Percentiles rank a stretch among this genome's conserved stretches.
These are phyloP conservation scores for Ceratobasidium sp. DNA, from an alignment of 1,284 basidiomycete genomes.

Conservation along the genomic window DNA sequence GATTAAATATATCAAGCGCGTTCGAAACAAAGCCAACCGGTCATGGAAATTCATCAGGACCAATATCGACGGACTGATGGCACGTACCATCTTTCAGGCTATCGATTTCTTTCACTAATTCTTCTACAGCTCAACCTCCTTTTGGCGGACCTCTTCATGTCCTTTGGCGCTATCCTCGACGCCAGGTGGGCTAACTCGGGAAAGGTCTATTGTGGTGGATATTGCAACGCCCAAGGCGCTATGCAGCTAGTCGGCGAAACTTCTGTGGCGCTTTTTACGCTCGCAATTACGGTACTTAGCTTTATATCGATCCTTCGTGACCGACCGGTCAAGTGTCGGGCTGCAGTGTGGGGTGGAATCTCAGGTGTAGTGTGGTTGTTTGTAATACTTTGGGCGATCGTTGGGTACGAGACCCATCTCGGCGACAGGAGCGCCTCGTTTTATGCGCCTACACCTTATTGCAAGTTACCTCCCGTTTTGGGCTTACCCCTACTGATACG, in stretches of 20 bases:
- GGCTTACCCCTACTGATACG: neutral
- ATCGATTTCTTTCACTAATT: too few species aligned
- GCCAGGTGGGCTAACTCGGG: conserved; percentile 9
- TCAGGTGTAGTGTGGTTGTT: neutral
- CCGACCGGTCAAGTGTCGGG: neutral
- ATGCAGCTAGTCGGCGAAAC: conserved; percentile 12
- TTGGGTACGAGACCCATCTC: neutral
- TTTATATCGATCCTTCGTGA: neutral
- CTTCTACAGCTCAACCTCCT: neutral
- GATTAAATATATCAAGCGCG: conserved; percentile 18
- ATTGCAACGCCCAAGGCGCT: conserved; percentile 13
- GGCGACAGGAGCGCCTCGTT: neutral
- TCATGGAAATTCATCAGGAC: conserved; percentile 35
- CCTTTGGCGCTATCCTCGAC: conserved; percentile 10
- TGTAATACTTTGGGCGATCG: neutral
- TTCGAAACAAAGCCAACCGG: neutral
- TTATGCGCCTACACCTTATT: neutral
- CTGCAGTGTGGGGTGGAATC: neutral
- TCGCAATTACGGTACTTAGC: neutral
- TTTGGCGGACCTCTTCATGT: neutral
- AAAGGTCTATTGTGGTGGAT: neutral
- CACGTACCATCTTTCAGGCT: too few species aligned
- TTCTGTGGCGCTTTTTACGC: neutral
- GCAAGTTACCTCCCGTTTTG: neutral
- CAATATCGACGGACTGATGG: conserved; percentile 19